These are phyloP conservation scores for Geoglossum cookeanum DNA, from an alignment of 2,329 filamentous ascomycete genomes.

Conservation along the genomic window DNA sequence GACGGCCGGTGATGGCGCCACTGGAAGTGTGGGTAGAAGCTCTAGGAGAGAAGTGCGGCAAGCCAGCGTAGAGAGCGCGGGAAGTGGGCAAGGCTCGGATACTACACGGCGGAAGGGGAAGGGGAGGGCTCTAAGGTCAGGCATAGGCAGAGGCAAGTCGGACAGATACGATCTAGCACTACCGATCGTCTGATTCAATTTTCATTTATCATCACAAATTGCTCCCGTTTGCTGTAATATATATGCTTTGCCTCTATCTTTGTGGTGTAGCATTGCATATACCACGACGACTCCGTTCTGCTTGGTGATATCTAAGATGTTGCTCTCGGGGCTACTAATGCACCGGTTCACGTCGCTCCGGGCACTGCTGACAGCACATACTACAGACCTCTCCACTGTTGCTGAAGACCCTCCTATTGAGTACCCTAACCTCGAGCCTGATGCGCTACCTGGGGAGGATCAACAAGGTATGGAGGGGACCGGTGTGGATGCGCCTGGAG, in stretches of 20 bases:
- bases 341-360: neutral
- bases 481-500: neutral
- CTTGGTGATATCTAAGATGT: too few species aligned
- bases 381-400: slow-evolving; percentile 17
- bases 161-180: neutral
- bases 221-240: neutral
- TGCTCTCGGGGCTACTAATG: too few species aligned
- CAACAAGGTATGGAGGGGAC: slow-evolving; percentile 1
- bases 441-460: neutral
- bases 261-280: too few species aligned
- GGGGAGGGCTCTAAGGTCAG: slow-evolving; percentile 11
- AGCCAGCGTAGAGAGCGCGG: slow-evolving; percentile 13
- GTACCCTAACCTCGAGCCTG: slow-evolving; percentile 8
- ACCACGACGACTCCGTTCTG: too few species aligned
- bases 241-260: neutral
- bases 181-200: neutral
- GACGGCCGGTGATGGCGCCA: slow-evolving; percentile 12
- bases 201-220: neutral
- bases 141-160: slow-evolving; percentile 3
- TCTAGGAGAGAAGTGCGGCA: slow-evolving; percentile 15
- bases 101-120: slow-evolving; percentile 8
- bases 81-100: slow-evolving; percentile 9
- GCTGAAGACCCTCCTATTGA: slow-evolving; percentile 8
- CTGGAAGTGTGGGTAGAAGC: slow-evolving; percentile 8
- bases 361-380: slow-evolving; percentile 7